These are phyloP conservation scores for Pseudozyma pruni DNA, from an alignment of 1,284 basidiomycete genomes.

Conservation along the genomic window DNA sequence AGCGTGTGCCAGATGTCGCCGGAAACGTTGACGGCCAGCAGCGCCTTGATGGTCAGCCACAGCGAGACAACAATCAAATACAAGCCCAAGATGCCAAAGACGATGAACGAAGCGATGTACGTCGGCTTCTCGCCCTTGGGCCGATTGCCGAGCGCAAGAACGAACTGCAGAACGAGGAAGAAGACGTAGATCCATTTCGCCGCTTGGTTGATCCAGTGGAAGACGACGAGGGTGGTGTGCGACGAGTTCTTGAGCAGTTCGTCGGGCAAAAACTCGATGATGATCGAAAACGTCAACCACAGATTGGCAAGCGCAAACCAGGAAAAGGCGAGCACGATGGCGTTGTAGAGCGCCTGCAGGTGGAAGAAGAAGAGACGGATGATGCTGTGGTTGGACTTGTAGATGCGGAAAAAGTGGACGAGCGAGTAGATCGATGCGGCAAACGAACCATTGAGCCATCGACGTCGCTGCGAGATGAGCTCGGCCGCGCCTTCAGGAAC, in stretches of 20 bases:
- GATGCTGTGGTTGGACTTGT: slow-evolving; percentile 83
- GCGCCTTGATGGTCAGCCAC: slow-evolving; percentile 61
- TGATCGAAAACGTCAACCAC: slow-evolving; percentile 95
- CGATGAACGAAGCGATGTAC: slow-evolving; percentile 83
- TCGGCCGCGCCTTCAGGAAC: slow-evolving; percentile 84
- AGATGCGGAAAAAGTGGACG: slow-evolving; percentile 90
- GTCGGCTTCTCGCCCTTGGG: slow-evolving; percentile 88
- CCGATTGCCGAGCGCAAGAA: slow-evolving; percentile 88
- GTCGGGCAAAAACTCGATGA: slow-evolving; percentile 85
- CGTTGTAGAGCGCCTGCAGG: slow-evolving; percentile 90
- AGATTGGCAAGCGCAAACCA: slow-evolving; percentile 93
- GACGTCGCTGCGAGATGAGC: slow-evolving; percentile 87
- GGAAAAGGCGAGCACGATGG: slow-evolving; percentile 87
- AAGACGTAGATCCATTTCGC: slow-evolving; percentile 89
- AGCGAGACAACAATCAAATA: slow-evolving; percentile 65
- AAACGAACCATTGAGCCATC: slow-evolving; percentile 98
- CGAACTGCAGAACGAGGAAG: slow-evolving; percentile 86
- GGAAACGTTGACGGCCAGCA: slow-evolving; percentile 23
- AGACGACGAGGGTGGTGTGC: slow-evolving; percentile 76
- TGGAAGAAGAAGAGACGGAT: slow-evolving; percentile 92
- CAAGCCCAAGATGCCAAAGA: slow-evolving; percentile 67
- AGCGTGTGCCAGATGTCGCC: slow-evolving; percentile 40
- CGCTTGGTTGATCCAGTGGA: slow-evolving; percentile 79
- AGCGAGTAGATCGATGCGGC: slow-evolving; percentile 91
- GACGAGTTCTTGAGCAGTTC: slow-evolving; percentile 78